Base-by-base conservation (phyloP, 1,284 basidiomycete species). In the Irpex sp. region DNA sequence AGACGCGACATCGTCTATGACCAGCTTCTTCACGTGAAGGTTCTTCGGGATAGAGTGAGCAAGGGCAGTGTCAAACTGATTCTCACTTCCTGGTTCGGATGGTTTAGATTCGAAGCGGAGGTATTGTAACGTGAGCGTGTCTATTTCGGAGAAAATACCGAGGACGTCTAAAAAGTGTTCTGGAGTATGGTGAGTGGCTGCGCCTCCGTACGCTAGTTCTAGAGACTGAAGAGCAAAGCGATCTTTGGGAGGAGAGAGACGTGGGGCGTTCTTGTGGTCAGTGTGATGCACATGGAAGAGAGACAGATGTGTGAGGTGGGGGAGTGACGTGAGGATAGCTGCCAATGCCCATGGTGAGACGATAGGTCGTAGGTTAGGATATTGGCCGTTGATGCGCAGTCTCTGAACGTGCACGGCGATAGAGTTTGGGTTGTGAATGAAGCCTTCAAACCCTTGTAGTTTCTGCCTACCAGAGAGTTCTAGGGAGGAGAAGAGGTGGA, bases 401-500 rank as follows among this genome's bases (percentile, higher is more conserved):
- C 1, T 46, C 11, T 17, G 43, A 15, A 46, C 17, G 43, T 46
- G 43, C 6, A 46, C 43, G 43, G 13, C 11, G 6, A 46, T 17
- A 46, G 43, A 46, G 17, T 46, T 46, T 13, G 13, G 43, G 17
- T 4, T 15, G 11, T 46, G 43, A 46, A 46, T 46, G 17, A 46
- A 46, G 11, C 43, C 43, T 17, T 15, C 11, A 17, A 46, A 46
- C 17, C 13, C 17, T 17, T 15, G 17, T 9, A 46, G 43, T 6
- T 46, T 46, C 6, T 13, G 43, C 13, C 43, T 46, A 17, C 43
- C 43, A 46, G 43, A 46, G 43, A 46, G 11, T 11, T 31, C 26
- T 31, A 60, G 9, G 1, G 15, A 43, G n/a, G 26, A 61, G 50
- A 68, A 69, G 5, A 70, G 55, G 53, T 69, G 69, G 46, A 53